Base-by-base conservation (phyloP, 2,329 filamentous ascomycete genomes). In the Colletotrichum camelliae region DNA sequence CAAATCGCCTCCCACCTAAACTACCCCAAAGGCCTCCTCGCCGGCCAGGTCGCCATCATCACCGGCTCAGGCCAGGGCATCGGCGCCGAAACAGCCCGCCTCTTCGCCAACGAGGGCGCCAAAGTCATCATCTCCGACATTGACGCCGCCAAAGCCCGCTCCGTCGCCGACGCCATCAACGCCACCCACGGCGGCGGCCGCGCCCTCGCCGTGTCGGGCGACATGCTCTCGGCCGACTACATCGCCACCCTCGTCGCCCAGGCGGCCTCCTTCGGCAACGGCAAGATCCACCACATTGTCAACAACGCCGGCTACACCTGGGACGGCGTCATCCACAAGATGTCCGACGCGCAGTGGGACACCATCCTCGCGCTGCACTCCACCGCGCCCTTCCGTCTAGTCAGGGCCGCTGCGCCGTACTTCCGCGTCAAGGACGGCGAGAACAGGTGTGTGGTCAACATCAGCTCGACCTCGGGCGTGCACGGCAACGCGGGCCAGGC, bases 251-350 rank as follows among this genome's bases (percentile, higher is more conserved):
- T 98, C n/a, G 92, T 98, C 31, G 88, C 92, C 82, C 91, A 92
- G 81, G 90, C 95, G 0, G 95, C 94, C 1, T 93, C 93, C 64
- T 97, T 98, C 82, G 96, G 96, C 74, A 88, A 90, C 78, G 95
- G 95, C 81, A 97, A 97, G 88, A 96, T 98, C 77, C 94, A 98
- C 84, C 94, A 97, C 82, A 93, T 98, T 72, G 94, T 98, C 75
- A 97, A 98, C 86, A 98, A 98, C 83, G 96, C 95, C 1, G 95
- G 95, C 57, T 97, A 95, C 86, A 98, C 96, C 1, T 98, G 95
- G 95, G 96, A 98, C 84, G 96, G 94, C 8, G 95, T 97, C 52
- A 95, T 97, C 79, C 70, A 97, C 89, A 97, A 97, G 89, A 96
- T 95, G 89, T 94, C 93, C 18, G 95, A 97, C 88, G 95, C 95